Evolutionary conservation across 148 eudicot genomes (phyloP).

Genomic region (Rhododendron ovatum): DNA sequence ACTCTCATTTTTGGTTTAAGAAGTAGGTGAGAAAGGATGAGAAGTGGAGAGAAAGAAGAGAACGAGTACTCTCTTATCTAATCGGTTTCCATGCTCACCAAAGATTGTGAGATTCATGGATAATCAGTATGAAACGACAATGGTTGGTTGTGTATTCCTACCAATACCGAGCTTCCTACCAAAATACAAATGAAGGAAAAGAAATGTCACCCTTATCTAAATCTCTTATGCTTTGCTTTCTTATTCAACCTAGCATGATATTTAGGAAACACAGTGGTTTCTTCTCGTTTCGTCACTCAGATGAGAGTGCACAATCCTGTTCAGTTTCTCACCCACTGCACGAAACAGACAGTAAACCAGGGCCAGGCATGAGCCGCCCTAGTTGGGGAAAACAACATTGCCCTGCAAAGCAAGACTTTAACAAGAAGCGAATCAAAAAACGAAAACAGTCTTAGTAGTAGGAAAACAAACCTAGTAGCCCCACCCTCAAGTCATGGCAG

Average conservation of each 20-base stretch:
- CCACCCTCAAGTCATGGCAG: background rate
- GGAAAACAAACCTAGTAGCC: background rate
- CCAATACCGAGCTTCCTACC: background rate
- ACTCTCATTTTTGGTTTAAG: background rate
- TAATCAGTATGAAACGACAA: background rate
- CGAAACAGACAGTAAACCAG: background rate
- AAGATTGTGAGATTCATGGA: background rate
- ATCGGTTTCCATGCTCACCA: background rate
- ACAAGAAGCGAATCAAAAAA: background rate
- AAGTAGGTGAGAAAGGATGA: background rate
- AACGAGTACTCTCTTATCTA: background rate
- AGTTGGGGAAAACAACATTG: background rate
- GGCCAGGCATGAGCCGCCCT: background rate
- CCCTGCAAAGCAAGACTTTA: background rate
- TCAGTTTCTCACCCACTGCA: background rate
- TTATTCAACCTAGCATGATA: background rate
- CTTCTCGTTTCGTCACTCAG: background rate
- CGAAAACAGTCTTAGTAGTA: background rate
- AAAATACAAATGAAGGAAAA: background rate
- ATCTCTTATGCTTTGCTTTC: background rate
- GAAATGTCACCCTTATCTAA: background rate
- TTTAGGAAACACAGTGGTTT: background rate
- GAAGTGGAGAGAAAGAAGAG: background rate
- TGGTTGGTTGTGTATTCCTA: background rate
- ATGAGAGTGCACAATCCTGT: background rate